Base-by-base conservation (phyloP, 2,329 filamentous ascomycete species). In the Xylariomycetidae sp. region DNA sequence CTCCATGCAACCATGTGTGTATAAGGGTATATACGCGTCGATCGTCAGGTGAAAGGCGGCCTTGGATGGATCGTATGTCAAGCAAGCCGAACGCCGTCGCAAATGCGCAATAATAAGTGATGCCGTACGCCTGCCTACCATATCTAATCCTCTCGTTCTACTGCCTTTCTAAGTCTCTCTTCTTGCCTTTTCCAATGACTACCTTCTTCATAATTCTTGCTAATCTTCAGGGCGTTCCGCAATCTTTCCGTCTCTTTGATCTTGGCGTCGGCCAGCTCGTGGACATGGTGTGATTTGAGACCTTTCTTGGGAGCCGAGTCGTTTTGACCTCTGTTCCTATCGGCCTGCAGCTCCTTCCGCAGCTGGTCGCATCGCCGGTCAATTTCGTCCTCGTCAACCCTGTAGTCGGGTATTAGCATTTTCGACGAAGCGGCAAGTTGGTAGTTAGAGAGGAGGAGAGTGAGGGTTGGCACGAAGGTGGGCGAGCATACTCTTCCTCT, bases 201-300 rank as follows among this genome's bases (percentile, higher is more conserved):
- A 5, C 87, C 88, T 59, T 94, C 87, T 55, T 90, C 81, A 51
- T 92, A 92, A 57, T 90, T 75, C 55, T 82, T 82, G 54, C 81
- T 81, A 51, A 97, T 94, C 31, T 88, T 89, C 46, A 98, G 69
- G 6, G 92, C 92, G 61, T 73, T 85, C 45, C 90, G 70, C 57
- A 98, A 67, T 50, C 85, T 76, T 64, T 97, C 89, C 61, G 84
- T 95, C 72, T 98, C 92, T 58, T 87, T 84, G 48, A 94, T 90
- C 74, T 98, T 98, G 40, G 90, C 92, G 53, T 92, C 85, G 13
- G 92, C 92, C 58, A 95, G 73, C 64, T 97, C 92, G 66, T 98
- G 92, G 14, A 97, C 88, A 63, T 97, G 88, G 63, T 97, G 88
- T 46, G 81, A 73, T 65, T 97, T 98, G 44, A 97, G 72, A 8